Evolutionary conservation across 805 yeast species (phyloP).

Genomic region (Lipomyces starkeyi): DNA sequence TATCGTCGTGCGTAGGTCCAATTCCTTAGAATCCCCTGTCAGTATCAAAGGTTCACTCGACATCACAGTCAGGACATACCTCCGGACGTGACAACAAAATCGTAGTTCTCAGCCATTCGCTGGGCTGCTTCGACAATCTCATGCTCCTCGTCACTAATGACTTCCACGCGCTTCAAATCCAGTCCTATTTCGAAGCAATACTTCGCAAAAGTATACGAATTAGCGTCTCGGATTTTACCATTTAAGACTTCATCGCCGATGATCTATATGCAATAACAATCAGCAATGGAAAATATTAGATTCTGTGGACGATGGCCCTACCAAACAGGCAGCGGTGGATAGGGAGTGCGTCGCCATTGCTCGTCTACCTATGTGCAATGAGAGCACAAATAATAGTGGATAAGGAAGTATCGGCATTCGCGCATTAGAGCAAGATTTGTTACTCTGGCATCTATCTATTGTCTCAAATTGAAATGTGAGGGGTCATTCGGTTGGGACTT

Average conservation of each 20-base stretch:
- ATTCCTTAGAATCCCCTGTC: conserved; percentile 51
- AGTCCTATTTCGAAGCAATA: conserved; percentile 72
- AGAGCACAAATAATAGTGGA: background rate
- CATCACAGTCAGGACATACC: conserved; percentile 42
- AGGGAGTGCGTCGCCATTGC: conserved; percentile 40
- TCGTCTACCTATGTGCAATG: conserved; percentile 3
- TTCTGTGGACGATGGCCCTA: background rate
- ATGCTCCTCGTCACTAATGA: conserved; percentile 75
- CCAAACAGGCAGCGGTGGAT: conserved; percentile 50
- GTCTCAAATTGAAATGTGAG: no score
- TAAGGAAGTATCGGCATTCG: background rate
- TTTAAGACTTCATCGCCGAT: conserved; percentile 90
- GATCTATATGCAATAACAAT: conserved; percentile 43
- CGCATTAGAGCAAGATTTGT: background rate
- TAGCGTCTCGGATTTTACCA: conserved; percentile 82
- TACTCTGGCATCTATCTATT: no score
- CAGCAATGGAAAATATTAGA: background rate
- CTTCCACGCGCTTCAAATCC: conserved; percentile 67
- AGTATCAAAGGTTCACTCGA: background rate
- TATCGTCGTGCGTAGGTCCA: conserved; percentile 92
- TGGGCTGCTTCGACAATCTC: conserved; percentile 65
- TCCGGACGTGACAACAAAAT: conserved; percentile 73
- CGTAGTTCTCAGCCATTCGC: conserved; percentile 58
- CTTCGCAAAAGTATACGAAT: conserved; percentile 73
- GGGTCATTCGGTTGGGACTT: no score